These are phyloP conservation scores for Colletotrichum sidae DNA, from an alignment of 2,329 filamentous ascomycete genomes.

Conservation along the genomic window DNA sequence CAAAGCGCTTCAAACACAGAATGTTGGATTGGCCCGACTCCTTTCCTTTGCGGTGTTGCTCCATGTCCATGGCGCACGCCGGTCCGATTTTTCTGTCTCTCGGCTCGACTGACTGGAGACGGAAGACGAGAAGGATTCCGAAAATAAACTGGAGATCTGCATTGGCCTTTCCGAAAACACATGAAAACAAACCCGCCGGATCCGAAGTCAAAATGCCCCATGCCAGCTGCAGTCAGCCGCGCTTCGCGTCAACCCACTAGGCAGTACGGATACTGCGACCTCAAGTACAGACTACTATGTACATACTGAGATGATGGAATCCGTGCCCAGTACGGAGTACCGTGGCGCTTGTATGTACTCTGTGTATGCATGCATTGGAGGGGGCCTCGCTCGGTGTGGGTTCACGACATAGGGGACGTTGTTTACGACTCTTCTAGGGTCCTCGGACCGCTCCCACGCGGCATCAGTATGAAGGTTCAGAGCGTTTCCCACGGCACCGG, in stretches of 20 bases:
- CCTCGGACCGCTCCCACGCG: too few relatives aligned
- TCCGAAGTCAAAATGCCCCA: conserved; percentile 17
- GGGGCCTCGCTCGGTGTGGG: too few relatives aligned
- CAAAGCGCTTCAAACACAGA: background rate
- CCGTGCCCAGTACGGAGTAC: too few relatives aligned
- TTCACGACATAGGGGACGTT: too few relatives aligned
- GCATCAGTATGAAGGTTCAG: too few relatives aligned
- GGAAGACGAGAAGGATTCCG: conserved; percentile 19
- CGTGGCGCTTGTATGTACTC: too few relatives aligned
- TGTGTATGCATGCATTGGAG: too few relatives aligned
- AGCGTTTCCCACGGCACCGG: too few relatives aligned
- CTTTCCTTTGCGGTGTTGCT: background rate
- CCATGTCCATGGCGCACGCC: conserved; percentile 7
- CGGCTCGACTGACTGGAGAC: conserved; percentile 12
- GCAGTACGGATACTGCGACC: too few relatives aligned
- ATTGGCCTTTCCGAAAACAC: conserved; percentile 23
- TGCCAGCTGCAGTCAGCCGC: conserved; percentile 13
- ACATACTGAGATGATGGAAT: too few relatives aligned
- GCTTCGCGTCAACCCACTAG: conserved; percentile 7
- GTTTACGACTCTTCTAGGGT: too few relatives aligned
- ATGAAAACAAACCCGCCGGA: conserved; percentile 16
- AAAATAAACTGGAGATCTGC: conserved; percentile 22
- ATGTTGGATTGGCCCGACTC: background rate
- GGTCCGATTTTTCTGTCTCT: background rate
- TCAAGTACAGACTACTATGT: too few relatives aligned